Base-by-base conservation (phyloP, 805 yeast species). In the Saccharomycopsis guyanensis region DNA sequence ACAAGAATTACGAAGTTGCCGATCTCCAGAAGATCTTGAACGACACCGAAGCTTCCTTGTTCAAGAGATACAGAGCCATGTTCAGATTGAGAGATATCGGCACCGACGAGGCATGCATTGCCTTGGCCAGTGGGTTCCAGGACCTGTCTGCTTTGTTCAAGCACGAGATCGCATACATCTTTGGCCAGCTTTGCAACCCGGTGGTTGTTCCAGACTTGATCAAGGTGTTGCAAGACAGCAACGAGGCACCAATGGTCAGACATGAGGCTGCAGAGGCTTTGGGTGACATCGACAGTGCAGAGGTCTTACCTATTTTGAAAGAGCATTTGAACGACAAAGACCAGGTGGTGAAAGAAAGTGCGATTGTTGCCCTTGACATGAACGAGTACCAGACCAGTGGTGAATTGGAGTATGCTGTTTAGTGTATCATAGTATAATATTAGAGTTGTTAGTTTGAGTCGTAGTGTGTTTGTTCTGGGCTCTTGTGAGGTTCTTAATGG, bases 251-350 rank as follows among this genome's bases (percentile, higher is more conserved):
- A 53, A 93, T 93, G 99, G 98, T 94, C 29, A 83, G 99, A 69
- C 99, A 93, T 63, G 99, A 93, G 69, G 98, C 97, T 49, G 98
- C 97, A 22, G 99, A 93, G 69, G 98, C 98, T 22, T 73, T 94
- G 57, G 98, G 98, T 23, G 78, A 95, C 24, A 93, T 93, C 62
- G 97, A 96, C 23, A 86, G 97, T 7, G 96, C 86, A 58, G 97
- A 91, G 49, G 95, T 91, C 33, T 72, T 91, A 54, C 96, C 97
- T 13, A 82, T 93, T 31, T 76, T 94, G 59, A 75, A 84, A 62
- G 69, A 79, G 38, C 85, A 85, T 63, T 73, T 89, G 57, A 70
- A 76, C 55, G 98, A 93, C 63, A 71, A 76, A 50, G 96, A 86
- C 57, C 76, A 72, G 47, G 98, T 93, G 34, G 99, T 93, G 43